Evolutionary conservation across 352 stramenopile species (phyloP).

Genomic region (Globisporangium uncinulatum): DNA sequence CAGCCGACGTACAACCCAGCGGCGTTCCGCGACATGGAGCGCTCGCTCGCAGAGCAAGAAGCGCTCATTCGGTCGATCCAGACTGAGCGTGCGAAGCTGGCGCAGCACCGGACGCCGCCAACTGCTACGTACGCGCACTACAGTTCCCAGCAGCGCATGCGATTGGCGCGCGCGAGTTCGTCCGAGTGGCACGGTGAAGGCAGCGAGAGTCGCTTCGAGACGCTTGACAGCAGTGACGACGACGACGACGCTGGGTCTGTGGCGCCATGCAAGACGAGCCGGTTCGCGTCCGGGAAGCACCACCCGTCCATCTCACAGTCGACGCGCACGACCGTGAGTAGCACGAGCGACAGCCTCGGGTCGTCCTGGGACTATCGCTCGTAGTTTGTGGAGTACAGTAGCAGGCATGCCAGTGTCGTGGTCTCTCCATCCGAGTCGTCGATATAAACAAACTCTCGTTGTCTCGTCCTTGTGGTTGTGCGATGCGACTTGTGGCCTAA

Average conservation of each 20-base stretch:
- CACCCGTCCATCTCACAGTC: slow-evolving; percentile 4
- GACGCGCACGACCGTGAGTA: slow-evolving; percentile 17
- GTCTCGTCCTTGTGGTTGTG: not conserved
- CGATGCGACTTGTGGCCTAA: too few species aligned
- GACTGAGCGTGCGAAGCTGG: slow-evolving; percentile 17
- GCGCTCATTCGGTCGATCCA: slow-evolving; percentile 41
- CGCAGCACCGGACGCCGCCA: slow-evolving; percentile 6
- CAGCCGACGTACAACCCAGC: slow-evolving; percentile 14
- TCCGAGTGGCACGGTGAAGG: slow-evolving; percentile 1
- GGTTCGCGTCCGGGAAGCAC: not conserved
- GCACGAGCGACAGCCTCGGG: slow-evolving; percentile 10
- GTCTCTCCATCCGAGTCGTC: too few species aligned
- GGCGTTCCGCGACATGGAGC: slow-evolving; percentile 42
- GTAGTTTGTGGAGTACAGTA: not conserved
- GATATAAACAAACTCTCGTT: not conserved
- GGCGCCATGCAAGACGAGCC: not conserved
- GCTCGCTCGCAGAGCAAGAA: slow-evolving; percentile 49
- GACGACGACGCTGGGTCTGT: slow-evolving; percentile 1
- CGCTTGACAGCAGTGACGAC: slow-evolving; percentile 11
- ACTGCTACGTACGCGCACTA: slow-evolving; percentile 3
- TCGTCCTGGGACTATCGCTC: slow-evolving; percentile 13
- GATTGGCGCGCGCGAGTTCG: slow-evolving; percentile 1
- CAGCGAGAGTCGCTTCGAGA: slow-evolving; percentile 11
- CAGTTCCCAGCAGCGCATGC: slow-evolving; percentile 3
- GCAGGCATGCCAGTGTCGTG: too few species aligned